Base-by-base conservation (phyloP, 2,329 filamentous ascomycete species). In the Zasmidium cellare region DNA sequence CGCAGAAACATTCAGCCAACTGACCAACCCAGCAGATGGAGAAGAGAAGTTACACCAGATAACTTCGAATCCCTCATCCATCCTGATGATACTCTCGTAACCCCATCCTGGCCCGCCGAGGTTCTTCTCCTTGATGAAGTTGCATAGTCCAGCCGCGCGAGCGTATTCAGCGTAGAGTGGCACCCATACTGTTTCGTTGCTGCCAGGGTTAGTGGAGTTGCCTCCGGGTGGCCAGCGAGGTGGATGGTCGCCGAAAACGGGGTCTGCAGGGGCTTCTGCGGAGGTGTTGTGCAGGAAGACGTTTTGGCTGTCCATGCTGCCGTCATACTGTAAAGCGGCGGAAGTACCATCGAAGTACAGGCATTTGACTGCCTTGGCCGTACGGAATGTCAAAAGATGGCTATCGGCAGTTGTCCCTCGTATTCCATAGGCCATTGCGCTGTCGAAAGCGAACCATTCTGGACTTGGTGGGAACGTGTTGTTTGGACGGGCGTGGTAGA, bases 11-110 rank as follows among this genome's bases (percentile, higher is more conserved):
- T 82, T 80, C 16, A 80, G 59, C 56, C 76, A 74, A 46, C 72
- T 76, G 20, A 81, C 67, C 49, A 82, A 61, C 52, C 74, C 68
- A 53, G 80, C 62, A 18, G 75, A 78, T 9, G 74, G 74, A 55
- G 77, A 70, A 44, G 69, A 71, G 58, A 90, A 90, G 57, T 87
- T 76, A 67, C 87, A 90, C 48, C 87, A 76, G 49, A 90, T 86
- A 47, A 88, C 76, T 70, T 90, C 87, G 61, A 89, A 89, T 0
- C 87, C 87, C 14, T 82, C 80, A 67, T 90, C 87, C 79, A 86
- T 85, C 9, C 87, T 80, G 1, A 89, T 72, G 22, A 89, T 76
- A 0, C 84, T 86, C 63, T 83, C 80, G 28, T 78, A 76, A 38
- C 78, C 79, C 79, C 77, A 81, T 3, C 76, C 79, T 9, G 61